Evolutionary conservation across 805 yeast genomes (phyloP), one percentile per base, ranked within the genome.

Genomic region (Candida suzukii): DNA sequence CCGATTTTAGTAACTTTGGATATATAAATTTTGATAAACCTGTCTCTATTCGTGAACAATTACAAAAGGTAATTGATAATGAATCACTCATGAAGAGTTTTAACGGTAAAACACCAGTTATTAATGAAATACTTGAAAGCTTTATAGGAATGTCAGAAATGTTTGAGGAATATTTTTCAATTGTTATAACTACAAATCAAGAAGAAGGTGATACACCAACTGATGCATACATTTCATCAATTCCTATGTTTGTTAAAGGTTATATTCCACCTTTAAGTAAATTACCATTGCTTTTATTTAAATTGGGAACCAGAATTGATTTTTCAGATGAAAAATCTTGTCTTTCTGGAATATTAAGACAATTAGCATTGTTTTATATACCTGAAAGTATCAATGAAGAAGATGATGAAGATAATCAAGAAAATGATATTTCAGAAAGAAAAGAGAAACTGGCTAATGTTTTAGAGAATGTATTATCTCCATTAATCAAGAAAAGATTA

Each of bases 1-100:
- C 82, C 1, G 87, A 86, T 44, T 88, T 93, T 60, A 75, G 83
- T 34, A 90, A 88, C 54, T 91, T 78, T 61, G 98, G 99, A 1
- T 58, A 57, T 7, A 66, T 82, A 1, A 52, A 58, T 20, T 57
- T 81, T 1, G 59, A 56, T 1, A 32, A 46, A 25, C 48, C 55
- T 3, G 38, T 73, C 8, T 47, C 65, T 10, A 47, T 74, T 0
- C 46, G 51, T 12, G 63, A 66, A 1, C 48, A 78, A 4, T 52
- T 80, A 10, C 30, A 36, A 22, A 48, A 51, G 2, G 65, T 73
- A 2, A 61, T 64, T 44, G 46, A 56, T 14, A 48, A 52, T 10
- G 50, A 43, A 3, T 45, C 46, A 6, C 34, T 52, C 9, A 25
- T 48, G 30, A 37, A 32, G 2, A 26, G 19, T 11, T 31, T 25